Percentiles rank a stretch among this genome's conserved stretches.
These are phyloP conservation scores for Ogataea glucozyma DNA, from an alignment of 805 yeast species.

Conservation along the genomic window DNA sequence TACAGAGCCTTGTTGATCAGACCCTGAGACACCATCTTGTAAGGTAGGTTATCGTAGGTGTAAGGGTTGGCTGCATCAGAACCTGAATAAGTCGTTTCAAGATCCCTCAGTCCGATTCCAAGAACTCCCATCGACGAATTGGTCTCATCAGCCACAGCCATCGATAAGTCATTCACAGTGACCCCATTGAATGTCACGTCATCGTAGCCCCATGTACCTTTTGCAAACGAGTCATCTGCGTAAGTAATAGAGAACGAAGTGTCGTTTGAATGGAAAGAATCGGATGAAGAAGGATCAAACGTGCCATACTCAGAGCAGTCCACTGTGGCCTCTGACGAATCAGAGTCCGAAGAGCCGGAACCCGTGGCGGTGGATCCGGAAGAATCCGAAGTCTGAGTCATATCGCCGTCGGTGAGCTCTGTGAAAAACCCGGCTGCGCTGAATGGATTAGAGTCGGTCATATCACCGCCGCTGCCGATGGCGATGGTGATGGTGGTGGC, in stretches of 20 bases:
- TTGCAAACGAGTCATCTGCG: slow-evolving; percentile 50
- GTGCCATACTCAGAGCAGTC: slow-evolving; percentile 51
- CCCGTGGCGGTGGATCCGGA: too few relatives aligned
- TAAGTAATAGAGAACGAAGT: slow-evolving; percentile 46
- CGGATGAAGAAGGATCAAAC: slow-evolving; percentile 43
- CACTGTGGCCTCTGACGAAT: slow-evolving; percentile 25
- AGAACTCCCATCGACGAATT: slow-evolving; percentile 69
- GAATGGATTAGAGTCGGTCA: too few relatives aligned
- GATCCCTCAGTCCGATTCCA: slow-evolving; percentile 68
- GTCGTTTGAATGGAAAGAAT: slow-evolving; percentile 40
- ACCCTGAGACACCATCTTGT: slow-evolving; percentile 57
- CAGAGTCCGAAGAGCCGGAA: slow-evolving; percentile 3
- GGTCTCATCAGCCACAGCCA: slow-evolving; percentile 73
- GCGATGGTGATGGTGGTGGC: too few relatives aligned
- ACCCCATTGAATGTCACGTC: slow-evolving; percentile 51
- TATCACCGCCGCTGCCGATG: too few relatives aligned
- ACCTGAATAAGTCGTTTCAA: slow-evolving; percentile 60
- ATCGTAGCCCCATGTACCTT: slow-evolving; percentile 65
- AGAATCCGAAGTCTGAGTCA: too few relatives aligned
- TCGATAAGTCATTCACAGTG: slow-evolving; percentile 51
- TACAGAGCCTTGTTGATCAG: slow-evolving; percentile 55
- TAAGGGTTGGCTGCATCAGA: slow-evolving; percentile 29
- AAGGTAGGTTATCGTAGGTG: slow-evolving; percentile 67
- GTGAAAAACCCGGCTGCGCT: too few relatives aligned
- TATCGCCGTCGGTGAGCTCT: not conserved